phyloP scores from a whole-genome alignment of 768 basidiomycete genomes.

The Auricularia cornea region DNA sequence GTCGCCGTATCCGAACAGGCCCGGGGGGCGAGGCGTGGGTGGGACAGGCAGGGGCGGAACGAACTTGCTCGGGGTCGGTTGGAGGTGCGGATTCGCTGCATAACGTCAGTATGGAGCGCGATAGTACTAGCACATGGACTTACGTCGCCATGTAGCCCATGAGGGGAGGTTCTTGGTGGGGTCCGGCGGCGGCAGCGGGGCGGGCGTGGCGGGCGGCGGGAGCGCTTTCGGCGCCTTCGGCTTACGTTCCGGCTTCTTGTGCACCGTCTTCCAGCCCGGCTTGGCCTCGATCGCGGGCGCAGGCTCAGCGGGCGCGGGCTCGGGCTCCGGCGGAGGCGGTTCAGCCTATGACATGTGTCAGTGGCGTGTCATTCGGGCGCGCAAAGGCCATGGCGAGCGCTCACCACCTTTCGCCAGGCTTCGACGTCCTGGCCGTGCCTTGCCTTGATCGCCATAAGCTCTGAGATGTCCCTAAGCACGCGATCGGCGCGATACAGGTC shows the following conservation, averaged over 20 bases:
- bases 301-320: slow-evolving; percentile 1
- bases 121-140: neutral
- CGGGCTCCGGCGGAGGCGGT: slow-evolving; percentile 6
- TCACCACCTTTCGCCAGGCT: slow-evolving; percentile 6
- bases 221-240: slow-evolving; percentile 6
- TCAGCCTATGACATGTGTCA: slow-evolving; percentile 2
- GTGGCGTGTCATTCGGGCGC: slow-evolving; percentile 2
- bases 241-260: slow-evolving; percentile 9
- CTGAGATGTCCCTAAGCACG: slow-evolving; percentile 10
- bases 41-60: neutral
- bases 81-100: neutral
- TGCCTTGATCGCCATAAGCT: slow-evolving; percentile 13
- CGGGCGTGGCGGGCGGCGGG: slow-evolving; percentile 4
- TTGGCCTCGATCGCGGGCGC: slow-evolving; percentile 9
- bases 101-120: neutral
- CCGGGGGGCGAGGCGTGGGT: neutral
- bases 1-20: neutral
- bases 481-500: neutral
- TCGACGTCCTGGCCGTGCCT: slow-evolving; percentile 14
- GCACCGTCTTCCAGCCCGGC: slow-evolving; percentile 11
- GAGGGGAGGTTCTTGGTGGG: neutral
- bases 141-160: neutral
- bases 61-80: neutral
- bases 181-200: slow-evolving; percentile 5
- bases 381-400: neutral